Conservation (phyloP, 306 rosid genomes). For the Prinsepia uniflora region DNA sequence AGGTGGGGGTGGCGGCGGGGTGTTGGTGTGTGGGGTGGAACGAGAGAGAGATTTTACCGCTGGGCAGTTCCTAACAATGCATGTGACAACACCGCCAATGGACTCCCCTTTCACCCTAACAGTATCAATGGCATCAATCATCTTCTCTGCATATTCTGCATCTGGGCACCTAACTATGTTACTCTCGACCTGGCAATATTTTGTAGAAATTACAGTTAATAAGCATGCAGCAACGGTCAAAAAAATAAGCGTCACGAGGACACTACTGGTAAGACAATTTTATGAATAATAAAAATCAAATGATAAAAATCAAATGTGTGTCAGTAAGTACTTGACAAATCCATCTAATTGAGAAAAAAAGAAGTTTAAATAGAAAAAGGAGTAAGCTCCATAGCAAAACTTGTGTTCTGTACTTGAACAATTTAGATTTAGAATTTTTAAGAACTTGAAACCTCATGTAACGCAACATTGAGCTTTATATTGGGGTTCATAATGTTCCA, state of each 20-base stretch:
- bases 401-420: background rate
- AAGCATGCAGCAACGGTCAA: background rate
- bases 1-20: too few species aligned
- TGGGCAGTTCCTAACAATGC: slow-evolving; percentile 88
- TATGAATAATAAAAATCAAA: background rate
- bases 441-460: background rate
- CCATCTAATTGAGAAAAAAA: background rate
- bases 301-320: background rate
- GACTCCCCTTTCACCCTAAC: slow-evolving; percentile 90
- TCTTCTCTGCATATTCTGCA: slow-evolving; percentile 91
- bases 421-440: background rate
- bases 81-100: slow-evolving; percentile 87
- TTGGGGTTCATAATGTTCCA: background rate
- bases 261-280: background rate
- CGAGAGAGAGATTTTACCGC: slow-evolving; percentile 45
- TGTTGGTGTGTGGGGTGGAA: too few species aligned
- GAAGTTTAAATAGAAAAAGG: background rate
- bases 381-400: background rate
- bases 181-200: slow-evolving; percentile 68
- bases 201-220: background rate
- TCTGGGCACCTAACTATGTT: slow-evolving; percentile 94
- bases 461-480: background rate
- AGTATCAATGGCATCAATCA: slow-evolving; percentile 84
- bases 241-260: background rate
- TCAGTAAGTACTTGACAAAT: background rate